phyloP scores from a whole-genome alignment of 2,329 filamentous ascomycete species.

The Aspergillus pseudoterreus region DNA sequence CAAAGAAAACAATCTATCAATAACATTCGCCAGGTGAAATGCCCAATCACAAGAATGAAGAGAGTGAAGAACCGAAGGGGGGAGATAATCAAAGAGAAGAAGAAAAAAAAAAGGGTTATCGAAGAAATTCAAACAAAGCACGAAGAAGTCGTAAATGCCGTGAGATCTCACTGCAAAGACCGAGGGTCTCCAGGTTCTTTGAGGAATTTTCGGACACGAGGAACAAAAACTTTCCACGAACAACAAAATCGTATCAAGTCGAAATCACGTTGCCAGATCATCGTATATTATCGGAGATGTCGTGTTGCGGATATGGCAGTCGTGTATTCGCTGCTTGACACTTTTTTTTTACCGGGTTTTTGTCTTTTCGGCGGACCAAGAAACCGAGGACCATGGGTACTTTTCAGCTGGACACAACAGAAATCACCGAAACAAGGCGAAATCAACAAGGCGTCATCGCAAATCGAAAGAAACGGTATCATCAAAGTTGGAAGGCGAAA shows the following conservation, averaged over 20 bases:
- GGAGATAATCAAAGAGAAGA: slow-evolving; percentile 3
- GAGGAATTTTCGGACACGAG: slow-evolving; percentile 15
- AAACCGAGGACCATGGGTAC: slow-evolving; percentile 28
- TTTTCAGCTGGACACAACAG: slow-evolving; percentile 27
- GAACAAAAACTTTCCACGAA: slow-evolving; percentile 12
- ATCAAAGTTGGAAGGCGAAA: slow-evolving; percentile 21
- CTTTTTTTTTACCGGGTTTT: slow-evolving; percentile 30
- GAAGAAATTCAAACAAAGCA: slow-evolving; percentile 23
- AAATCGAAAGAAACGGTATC: slow-evolving; percentile 27
- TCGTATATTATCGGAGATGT: slow-evolving; percentile 14
- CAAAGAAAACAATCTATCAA: slow-evolving; percentile 36
- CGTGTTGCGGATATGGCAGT: slow-evolving; percentile 17
- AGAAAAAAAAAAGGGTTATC: slow-evolving; percentile 7
- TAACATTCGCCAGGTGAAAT: slow-evolving; percentile 35
- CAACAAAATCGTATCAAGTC: slow-evolving; percentile 16
- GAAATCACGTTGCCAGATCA: slow-evolving; percentile 2
- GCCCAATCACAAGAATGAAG: slow-evolving; percentile 30
- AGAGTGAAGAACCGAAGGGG: slow-evolving; percentile 26
- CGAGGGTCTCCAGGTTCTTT: slow-evolving; percentile 12
- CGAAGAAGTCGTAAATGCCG: slow-evolving; percentile 38
- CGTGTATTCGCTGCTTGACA: slow-evolving; percentile 25
- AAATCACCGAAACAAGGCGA: slow-evolving; percentile 32
- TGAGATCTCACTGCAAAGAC: slow-evolving; percentile 26
- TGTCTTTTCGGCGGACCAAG: slow-evolving; percentile 26
- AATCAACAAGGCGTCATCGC: slow-evolving; percentile 23